A percentile compares a stretch with the other conserved stretches of the same genome.
Conservation (phyloP, 176 grass and related monocot species). For the Musa itinerans region DNA sequence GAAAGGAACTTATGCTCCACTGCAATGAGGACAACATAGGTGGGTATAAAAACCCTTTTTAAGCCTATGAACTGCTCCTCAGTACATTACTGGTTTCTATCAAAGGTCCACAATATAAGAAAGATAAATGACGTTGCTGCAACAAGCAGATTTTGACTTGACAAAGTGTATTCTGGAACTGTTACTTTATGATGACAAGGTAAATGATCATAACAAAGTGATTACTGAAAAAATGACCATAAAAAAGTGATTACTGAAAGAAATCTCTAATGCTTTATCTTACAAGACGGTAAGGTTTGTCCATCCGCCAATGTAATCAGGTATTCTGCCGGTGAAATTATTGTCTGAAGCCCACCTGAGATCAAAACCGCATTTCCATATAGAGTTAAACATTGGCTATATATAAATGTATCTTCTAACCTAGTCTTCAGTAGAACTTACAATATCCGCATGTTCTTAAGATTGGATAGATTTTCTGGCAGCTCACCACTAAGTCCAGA, state of each 20-base stretch:
- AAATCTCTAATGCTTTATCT: constrained; percentile 3
- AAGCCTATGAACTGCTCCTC: not conserved
- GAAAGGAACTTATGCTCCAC: too few relatives aligned
- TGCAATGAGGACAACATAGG: too few relatives aligned
- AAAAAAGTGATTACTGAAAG: not conserved
- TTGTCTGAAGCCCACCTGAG: constrained; percentile 69
- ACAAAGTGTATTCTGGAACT: not conserved
- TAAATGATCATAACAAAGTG: not conserved
- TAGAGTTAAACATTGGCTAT: constrained; percentile 6
- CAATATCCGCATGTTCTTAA: constrained; percentile 37
- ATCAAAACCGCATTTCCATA: not conserved
- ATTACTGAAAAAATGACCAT: not conserved
- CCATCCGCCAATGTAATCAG: constrained; percentile 66
- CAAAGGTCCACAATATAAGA: not conserved
- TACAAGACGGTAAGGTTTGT: constrained; percentile 42
- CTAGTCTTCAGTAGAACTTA: constrained; percentile 18
- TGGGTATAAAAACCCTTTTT: not conserved
- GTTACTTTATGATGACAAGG: not conserved
- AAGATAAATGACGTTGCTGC: not conserved
- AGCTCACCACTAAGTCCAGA: constrained; percentile 52
- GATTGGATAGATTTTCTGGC: constrained; percentile 45
- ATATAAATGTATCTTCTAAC: not conserved
- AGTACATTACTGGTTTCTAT: not conserved
- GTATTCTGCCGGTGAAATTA: constrained; percentile 58
- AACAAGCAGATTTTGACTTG: not conserved